Evolutionary conservation across 371 early-diverging fungal species (phyloP).

Genomic region (Rhizopus stolonifer): DNA sequence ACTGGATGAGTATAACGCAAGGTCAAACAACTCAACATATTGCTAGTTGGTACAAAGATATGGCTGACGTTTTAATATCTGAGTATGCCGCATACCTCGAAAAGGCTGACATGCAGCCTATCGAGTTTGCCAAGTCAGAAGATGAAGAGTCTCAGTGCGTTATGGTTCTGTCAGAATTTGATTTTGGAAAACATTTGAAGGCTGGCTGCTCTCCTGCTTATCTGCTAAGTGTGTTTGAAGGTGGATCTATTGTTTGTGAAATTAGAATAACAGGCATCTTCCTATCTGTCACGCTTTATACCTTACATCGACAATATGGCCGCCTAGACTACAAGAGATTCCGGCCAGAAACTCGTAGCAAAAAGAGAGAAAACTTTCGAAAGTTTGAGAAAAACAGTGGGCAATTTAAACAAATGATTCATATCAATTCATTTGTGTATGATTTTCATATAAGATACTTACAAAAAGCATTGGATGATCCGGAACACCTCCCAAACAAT

Average conservation of each 20-base stretch:
- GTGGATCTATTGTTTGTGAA: conserved; percentile 75
- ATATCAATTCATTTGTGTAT: conserved; percentile 81
- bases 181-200: conserved; percentile 22
- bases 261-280: conserved; percentile 68
- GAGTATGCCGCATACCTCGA: conserved; percentile 69
- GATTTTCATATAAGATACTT: conserved; percentile 79
- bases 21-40: conserved; percentile 16
- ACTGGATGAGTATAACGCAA: conserved; percentile 28
- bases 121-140: conserved; percentile 46
- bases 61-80: conserved; percentile 54
- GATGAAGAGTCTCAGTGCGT: conserved; percentile 7
- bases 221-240: conserved; percentile 60
- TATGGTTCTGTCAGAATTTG: conserved; percentile 25
- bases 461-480: conserved; percentile 49
- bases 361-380: conserved; percentile 43
- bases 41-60: conserved; percentile 55
- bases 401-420: conserved; percentile 66
- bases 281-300: conserved; percentile 74
- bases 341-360: conserved; percentile 25
- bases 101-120: conserved; percentile 63
- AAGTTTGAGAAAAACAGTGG: conserved; percentile 65
- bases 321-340: conserved; percentile 36
- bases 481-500: conserved; percentile 20
- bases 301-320: conserved; percentile 63
- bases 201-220: conserved; percentile 60